Conservation (phyloP, 176 grass and related monocot genomes). For the Ampelocalamus luodianensis region DNA sequence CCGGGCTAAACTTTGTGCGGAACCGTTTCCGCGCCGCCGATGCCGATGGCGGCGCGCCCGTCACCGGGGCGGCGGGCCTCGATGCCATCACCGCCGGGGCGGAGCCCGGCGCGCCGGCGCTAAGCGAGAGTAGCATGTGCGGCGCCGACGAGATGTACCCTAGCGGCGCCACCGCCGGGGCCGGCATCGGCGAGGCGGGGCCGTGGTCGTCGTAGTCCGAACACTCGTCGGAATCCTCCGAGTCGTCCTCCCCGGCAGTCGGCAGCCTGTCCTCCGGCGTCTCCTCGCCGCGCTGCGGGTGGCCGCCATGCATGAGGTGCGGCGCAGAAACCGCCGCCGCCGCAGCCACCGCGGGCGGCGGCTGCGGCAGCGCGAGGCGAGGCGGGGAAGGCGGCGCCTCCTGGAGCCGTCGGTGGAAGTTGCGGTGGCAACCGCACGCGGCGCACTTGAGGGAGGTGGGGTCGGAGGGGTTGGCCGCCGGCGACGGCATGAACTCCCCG, state of each 20-base stretch:
- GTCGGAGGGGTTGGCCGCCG: slow-evolving; percentile 50
- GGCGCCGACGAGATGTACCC: slow-evolving; percentile 46
- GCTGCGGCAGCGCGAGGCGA: slow-evolving; percentile 52
- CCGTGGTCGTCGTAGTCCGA: slow-evolving; percentile 48
- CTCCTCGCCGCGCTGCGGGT: neutral
- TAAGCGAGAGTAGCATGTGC: slow-evolving; percentile 73
- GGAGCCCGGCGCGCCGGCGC: slow-evolving; percentile 29
- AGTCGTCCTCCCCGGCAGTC: slow-evolving; percentile 20
- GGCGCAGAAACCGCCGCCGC: neutral
- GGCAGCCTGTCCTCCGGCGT: neutral
- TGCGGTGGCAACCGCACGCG: slow-evolving; percentile 85
- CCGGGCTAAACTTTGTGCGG: slow-evolving; percentile 70
- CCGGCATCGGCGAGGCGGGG: slow-evolving; percentile 33
- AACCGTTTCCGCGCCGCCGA: slow-evolving; percentile 61
- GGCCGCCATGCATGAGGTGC: neutral
- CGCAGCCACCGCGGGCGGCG: slow-evolving; percentile 8
- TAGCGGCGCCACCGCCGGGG: neutral
- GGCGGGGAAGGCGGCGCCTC: slow-evolving; percentile 47
- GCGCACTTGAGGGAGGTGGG: slow-evolving; percentile 75
- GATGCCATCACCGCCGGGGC: neutral
- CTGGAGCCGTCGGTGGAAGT: slow-evolving; percentile 73
- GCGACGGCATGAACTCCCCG: slow-evolving; percentile 87
- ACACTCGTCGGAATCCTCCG: slow-evolving; percentile 51
- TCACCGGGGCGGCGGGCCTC: neutral
- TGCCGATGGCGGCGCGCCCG: neutral